phyloP scores from a whole-genome alignment of 768 basidiomycete species.

The Amanita muscaria region DNA sequence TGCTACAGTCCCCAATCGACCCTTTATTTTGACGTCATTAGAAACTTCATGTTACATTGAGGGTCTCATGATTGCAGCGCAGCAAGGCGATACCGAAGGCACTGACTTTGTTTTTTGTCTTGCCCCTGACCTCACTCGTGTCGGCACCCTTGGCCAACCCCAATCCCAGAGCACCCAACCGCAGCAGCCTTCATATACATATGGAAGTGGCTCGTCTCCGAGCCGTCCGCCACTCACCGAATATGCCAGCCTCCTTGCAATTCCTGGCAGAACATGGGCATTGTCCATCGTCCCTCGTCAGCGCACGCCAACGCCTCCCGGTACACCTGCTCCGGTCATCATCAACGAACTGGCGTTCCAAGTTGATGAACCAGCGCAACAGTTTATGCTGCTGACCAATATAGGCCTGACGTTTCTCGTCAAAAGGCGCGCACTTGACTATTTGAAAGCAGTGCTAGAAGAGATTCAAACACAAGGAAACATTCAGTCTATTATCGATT shows the following conservation, averaged over 20 bases:
- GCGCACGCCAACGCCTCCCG: constrained; percentile 19
- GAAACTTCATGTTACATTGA: constrained; percentile 59
- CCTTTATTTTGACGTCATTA: constrained; percentile 49
- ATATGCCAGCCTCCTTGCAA: constrained; percentile 65
- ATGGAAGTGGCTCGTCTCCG: constrained; percentile 26
- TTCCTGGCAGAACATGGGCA: constrained; percentile 81
- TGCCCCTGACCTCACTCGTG: constrained; percentile 66
- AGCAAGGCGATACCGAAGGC: constrained; percentile 65
- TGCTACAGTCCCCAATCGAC: constrained; percentile 23
- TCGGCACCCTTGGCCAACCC: constrained; percentile 61
- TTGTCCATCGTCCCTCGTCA: constrained; percentile 49
- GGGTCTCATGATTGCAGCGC: constrained; percentile 62
- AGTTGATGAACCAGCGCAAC: constrained; percentile 61
- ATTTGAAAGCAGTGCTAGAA: constrained; percentile 74
- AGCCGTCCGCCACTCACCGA: constrained; percentile 63
- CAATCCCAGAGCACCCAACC: constrained; percentile 27
- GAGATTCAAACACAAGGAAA: constrained; percentile 70
- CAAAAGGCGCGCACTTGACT: constrained; percentile 80
- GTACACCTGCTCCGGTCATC: constrained; percentile 42
- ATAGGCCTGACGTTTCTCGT: constrained; percentile 74
- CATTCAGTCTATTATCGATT: constrained; percentile 72
- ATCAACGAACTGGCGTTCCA: constrained; percentile 80
- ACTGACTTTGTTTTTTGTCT: constrained; percentile 69
- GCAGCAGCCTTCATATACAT: constrained; percentile 29
- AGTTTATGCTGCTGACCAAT: constrained; percentile 86